Evolutionary conservation across 306 rosid genomes (phyloP).

Genomic region (Rosa multiflora): DNA sequence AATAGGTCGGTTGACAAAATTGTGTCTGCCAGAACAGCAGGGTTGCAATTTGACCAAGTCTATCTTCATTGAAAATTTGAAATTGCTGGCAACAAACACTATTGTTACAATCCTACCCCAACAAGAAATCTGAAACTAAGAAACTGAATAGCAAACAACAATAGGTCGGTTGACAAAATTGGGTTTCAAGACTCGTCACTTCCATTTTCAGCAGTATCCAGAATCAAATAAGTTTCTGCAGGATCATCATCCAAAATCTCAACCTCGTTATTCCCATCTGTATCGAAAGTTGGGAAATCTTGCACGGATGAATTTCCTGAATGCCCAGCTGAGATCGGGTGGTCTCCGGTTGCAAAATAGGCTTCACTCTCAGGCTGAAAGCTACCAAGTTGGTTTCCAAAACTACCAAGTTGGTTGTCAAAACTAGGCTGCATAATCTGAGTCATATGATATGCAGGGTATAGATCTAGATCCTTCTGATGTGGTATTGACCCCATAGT

Average conservation of each 20-base stretch:
- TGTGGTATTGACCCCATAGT: neutral
- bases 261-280: neutral
- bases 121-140: neutral
- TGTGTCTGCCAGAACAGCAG: neutral
- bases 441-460: neutral
- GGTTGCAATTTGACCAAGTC: neutral
- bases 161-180: neutral
- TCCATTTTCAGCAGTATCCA: slow-evolving; percentile 10
- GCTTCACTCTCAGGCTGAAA: neutral
- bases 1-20: no score
- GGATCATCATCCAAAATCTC: slow-evolving; percentile 22
- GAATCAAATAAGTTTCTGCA: slow-evolving; percentile 24
- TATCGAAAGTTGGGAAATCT: neutral
- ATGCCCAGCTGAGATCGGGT: slow-evolving; percentile 5
- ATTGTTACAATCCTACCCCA: neutral
- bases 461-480: neutral
- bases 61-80: neutral
- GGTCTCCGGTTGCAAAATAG: neutral
- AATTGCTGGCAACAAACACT: neutral
- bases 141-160: neutral
- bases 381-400: neutral
- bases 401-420: neutral
- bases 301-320: slow-evolving; percentile 9
- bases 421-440: neutral
- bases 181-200: neutral